Percentiles rank a stretch among this genome's conserved stretches.
phyloP scores from a whole-genome alignment of 2,329 filamentous ascomycete species.

The Aspergillus caelatus region DNA sequence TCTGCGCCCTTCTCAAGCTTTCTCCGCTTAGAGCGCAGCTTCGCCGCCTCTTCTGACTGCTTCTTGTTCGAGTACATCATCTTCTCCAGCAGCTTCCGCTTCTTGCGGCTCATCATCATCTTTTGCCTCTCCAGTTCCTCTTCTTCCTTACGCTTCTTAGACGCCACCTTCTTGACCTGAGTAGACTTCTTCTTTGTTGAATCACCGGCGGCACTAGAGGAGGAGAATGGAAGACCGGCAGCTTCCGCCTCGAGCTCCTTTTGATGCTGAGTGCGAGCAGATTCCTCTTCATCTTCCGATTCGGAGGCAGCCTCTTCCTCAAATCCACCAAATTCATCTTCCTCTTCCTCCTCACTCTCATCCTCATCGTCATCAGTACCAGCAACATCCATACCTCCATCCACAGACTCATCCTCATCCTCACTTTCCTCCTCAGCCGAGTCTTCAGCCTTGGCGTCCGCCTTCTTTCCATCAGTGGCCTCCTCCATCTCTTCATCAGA shows the following conservation, averaged over 20 bases:
- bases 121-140: constrained; percentile 91
- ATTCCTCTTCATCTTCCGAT: constrained; percentile 63
- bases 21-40: constrained; percentile 84
- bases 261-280: constrained; percentile 72
- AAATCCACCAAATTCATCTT: constrained; percentile 54
- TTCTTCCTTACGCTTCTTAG: constrained; percentile 67
- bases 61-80: constrained; percentile 96
- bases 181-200: constrained; percentile 70
- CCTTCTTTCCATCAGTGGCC: constrained; percentile 25
- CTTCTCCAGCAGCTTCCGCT: constrained; percentile 95
- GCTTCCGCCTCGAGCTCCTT: constrained; percentile 91
- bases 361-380: constrained; percentile 51
- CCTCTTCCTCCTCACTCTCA: constrained; percentile 49
- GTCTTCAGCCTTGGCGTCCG: constrained; percentile 35
- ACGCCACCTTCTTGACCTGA: constrained; percentile 69
- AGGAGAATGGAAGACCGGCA: constrained; percentile 61
- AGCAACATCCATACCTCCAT: constrained; percentile 54
- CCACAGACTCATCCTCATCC: constrained; percentile 39
- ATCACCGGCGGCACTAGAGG: constrained; percentile 57
- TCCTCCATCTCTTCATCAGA: constrained; percentile 46
- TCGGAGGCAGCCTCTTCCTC: constrained; percentile 52
- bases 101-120: constrained; percentile 98
- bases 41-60: constrained; percentile 86
- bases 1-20: constrained; percentile 70
- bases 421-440: constrained; percentile 48